Evolutionary conservation across 2,329 filamentous ascomycete genomes (phyloP), one percentile per base, ranked within the genome.

Genomic region (Colletotrichum sp.): DNA sequence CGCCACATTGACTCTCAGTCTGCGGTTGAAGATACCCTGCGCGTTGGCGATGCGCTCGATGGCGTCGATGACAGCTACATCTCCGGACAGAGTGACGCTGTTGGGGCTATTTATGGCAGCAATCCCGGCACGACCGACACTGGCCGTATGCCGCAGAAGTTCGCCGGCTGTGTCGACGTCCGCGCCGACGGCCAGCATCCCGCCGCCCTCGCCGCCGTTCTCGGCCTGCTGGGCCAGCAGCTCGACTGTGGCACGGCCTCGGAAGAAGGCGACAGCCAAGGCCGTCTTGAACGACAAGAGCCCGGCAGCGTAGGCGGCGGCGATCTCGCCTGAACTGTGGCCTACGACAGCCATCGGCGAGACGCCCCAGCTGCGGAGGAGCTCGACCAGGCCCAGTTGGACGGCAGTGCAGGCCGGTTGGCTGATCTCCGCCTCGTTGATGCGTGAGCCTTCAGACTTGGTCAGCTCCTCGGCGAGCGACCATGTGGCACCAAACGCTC

Each of bases 391-490:
- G 18, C 39, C 39, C 1, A 44, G 39, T 1, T 44, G 39, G 6
- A 44, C 39, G 39, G 39, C 39, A 9, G 18, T 44, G 39, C 39
- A 44, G 8, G 39, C 39, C 5, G 39, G 39, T 9, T 44, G 39
- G 18, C 39, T 44, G 39, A 44, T 44, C 39, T 44, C 39, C 18
- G 39, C 39, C 39, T 44, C 39, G 18, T 44, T 44, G 39, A 44
- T 44, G 0, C 39, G 39, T 0, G 39, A 6, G 0, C 39, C 39
- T 44, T 44, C 39, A 0, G 39, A 44, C 16, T n/a, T 44, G 39
- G 39, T 9, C 39, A 44, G 39, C 39, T 44, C 39, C 39, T 44
- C 39, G 18, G 18, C 39, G 1, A 44, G 39, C 9, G 18, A 44
- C 39, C 39, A 44, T 1, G 9, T n/a, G 0, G 18, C 39, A 1